Conservation (phyloP, 495 filamentous ascomycete species). For the Astrothelium macrocarpum region DNA sequence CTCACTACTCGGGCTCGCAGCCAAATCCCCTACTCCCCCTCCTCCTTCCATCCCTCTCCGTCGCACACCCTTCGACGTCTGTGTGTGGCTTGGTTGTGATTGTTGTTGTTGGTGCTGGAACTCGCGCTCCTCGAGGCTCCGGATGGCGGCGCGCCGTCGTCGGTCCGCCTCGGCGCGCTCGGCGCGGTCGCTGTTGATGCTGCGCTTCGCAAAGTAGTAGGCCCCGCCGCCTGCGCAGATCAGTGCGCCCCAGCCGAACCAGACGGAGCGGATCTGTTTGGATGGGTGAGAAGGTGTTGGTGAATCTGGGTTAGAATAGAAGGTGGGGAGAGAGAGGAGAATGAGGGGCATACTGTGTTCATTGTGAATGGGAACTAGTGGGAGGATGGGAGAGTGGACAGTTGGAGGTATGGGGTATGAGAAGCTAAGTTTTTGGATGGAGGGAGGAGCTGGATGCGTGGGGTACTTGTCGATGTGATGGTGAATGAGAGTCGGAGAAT, state of each 20-base stretch:
- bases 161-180: constrained; percentile 55
- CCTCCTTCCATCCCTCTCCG: constrained; percentile 10
- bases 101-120: background rate
- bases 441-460: background rate
- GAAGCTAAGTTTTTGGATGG: background rate
- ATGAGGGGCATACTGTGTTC: constrained; percentile 20
- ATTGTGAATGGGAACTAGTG: constrained; percentile 7
- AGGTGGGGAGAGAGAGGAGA: background rate
- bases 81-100: constrained; percentile 14
- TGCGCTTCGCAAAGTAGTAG: constrained; percentile 92
- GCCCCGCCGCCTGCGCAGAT: constrained; percentile 80
- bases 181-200: constrained; percentile 80
- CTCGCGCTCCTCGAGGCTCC: constrained; percentile 17
- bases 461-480: background rate
- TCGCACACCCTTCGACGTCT: constrained; percentile 13
- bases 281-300: background rate
- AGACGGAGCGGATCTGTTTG: constrained; percentile 21
- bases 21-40: constrained; percentile 39
- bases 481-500: background rate
- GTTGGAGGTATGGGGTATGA: background rate
- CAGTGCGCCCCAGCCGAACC: constrained; percentile 71
- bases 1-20: constrained; percentile 69
- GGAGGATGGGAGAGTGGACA: background rate
- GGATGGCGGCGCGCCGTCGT: constrained; percentile 13
- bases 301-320: background rate